A percentile compares a stretch with the other conserved stretches of the same genome.
These are phyloP conservation scores for Linnemannia elongata DNA, from an alignment of 192 early-diverging fungal genomes.

Conservation along the genomic window DNA sequence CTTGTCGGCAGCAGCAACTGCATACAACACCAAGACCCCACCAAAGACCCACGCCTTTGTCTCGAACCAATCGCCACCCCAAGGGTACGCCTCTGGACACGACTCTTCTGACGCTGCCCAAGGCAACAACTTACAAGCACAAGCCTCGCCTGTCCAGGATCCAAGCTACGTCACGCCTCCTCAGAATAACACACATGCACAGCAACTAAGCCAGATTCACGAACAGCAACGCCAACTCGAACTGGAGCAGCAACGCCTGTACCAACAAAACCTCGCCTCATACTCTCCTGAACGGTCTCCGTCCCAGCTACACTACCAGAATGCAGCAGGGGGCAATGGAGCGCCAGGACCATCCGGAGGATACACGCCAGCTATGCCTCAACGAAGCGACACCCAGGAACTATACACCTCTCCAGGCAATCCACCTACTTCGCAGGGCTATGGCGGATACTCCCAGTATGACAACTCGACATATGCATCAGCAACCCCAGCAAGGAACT, in stretches of 20 bases:
- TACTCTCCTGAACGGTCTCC: constrained; percentile 32
- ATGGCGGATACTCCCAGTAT: constrained; percentile 26
- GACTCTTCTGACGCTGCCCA: constrained; percentile 2
- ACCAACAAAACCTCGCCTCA: constrained; percentile 46
- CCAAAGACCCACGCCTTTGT: constrained; percentile 11
- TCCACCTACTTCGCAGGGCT: background rate
- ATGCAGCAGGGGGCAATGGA: constrained; percentile 9
- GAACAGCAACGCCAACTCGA: constrained; percentile 49
- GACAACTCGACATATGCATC: constrained; percentile 31
- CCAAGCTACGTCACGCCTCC: background rate
- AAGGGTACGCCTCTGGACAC: constrained; percentile 15
- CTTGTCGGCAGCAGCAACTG: constrained; percentile 38
- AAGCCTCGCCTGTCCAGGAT: constrained; percentile 9
- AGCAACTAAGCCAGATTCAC: constrained; percentile 34
- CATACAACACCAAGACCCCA: constrained; percentile 42
- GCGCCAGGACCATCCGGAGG: background rate
- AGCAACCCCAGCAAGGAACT: constrained; percentile 24
- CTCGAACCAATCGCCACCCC: background rate
- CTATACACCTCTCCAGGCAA: constrained; percentile 21
- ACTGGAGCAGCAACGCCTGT: constrained; percentile 46
- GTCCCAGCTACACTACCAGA: constrained; percentile 28
- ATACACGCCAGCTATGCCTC: constrained; percentile 11
- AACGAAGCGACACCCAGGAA: constrained; percentile 33
- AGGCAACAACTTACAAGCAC: background rate
- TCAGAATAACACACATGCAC: background rate